Base-by-base conservation (phyloP, 2,329 filamentous ascomycete genomes). In the Diaporthe citrichinensis region DNA sequence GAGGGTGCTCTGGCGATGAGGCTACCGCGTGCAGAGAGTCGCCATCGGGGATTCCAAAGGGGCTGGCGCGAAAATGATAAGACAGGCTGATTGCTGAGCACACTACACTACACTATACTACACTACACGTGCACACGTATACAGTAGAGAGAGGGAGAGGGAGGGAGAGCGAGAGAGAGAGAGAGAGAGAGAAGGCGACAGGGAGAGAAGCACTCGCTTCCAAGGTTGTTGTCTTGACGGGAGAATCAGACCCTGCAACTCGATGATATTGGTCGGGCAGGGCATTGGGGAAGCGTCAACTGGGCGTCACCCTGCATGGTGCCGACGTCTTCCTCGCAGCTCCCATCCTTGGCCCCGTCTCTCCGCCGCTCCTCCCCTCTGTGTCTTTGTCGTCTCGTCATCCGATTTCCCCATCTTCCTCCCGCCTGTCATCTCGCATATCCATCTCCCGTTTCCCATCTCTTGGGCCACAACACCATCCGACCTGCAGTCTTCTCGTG, bases 281-380 rank as follows among this genome's bases (percentile, higher is more conserved):
- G 39, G 8, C 39, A 31, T 34, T 20, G 25, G 39, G 23, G 34
- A 34, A 23, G n/a, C 71, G 71, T 62, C 55, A 49, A 55, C 23
- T 23, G n/a, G 28, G 44, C 71, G 57, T 72, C 71, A 62, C 58
- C 34, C 28, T 65, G 71, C 71, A 65, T 65, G 31, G 20, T 36
- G 62, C 44, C 62, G 62, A 67, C 44, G 31, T 67, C 61, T 65
- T 23, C 4, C 41, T 67, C 44, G 62, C 41, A 49, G 44, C 31
- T 23, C 5, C 34, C 61, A 49, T 28, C 41, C 39, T 65, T 46
- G 59, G 41, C 59, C 17, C 61, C 20, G 15, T 31, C 10, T 34
- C 15, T 15, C 1, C 5, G 39, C 25, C 59, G 25, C 25, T 61
- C 36, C 58, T 61, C 17, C 36, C 9, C 23, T 44, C n/a, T 3